Evolutionary conservation across 1,139 yeast genomes (phyloP).

Genomic region (Geotrichum europaeum): DNA sequence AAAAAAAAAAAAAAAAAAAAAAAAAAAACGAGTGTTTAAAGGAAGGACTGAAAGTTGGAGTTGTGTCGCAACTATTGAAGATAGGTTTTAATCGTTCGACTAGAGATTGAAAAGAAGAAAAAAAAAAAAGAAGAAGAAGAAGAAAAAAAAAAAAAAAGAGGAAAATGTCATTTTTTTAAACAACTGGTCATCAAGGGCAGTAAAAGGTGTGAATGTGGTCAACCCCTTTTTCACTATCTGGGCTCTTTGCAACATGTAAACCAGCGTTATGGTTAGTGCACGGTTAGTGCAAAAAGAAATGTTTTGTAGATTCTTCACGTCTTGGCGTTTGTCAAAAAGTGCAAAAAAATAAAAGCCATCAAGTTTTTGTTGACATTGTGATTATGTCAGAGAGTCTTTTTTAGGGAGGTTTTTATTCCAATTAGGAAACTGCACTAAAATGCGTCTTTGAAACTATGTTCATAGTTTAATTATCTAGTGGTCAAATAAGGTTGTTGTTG

Average conservation of each 20-base stretch:
- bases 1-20: background rate
- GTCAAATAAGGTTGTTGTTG: background rate
- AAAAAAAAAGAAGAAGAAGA: constrained; percentile 71
- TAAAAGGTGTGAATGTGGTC: background rate
- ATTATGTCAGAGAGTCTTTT: background rate
- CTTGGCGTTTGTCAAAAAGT: background rate
- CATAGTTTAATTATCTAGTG: background rate
- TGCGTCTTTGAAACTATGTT: background rate
- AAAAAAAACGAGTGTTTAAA: background rate
- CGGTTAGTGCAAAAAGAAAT: background rate
- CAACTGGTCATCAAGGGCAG: background rate
- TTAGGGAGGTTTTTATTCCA: background rate
- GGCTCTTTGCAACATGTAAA: background rate
- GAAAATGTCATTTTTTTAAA: background rate
- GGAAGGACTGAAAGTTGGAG: background rate
- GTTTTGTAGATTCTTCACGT: background rate
- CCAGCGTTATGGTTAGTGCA: background rate
- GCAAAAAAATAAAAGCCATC: background rate
- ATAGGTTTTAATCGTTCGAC: background rate
- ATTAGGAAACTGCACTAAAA: background rate
- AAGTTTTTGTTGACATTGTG: background rate
- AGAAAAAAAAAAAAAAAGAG: constrained; percentile 43
- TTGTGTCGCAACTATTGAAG: background rate
- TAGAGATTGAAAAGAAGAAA: constrained; percentile 33
- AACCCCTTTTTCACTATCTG: background rate